These are phyloP conservation scores for Chrysoporthe puriensis DNA, from an alignment of 2,329 filamentous ascomycete species.

Conservation along the genomic window DNA sequence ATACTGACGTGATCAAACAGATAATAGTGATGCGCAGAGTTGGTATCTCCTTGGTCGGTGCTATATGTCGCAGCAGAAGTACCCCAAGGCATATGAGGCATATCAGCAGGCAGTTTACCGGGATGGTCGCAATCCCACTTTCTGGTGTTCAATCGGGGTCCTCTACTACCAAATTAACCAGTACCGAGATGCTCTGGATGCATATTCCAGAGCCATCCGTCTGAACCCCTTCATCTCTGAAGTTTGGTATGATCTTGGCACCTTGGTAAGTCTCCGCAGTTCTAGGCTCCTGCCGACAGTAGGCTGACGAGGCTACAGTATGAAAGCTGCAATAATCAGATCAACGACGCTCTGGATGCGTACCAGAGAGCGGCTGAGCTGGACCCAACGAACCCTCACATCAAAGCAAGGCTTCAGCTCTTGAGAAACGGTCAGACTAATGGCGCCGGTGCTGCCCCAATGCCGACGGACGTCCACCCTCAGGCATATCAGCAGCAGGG, in stretches of 20 bases:
- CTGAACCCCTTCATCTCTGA: conserved; percentile 98
- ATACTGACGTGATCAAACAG: conserved; percentile 51
- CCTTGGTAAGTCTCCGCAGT: conserved; percentile 67
- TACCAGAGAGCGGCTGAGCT: conserved; percentile 94
- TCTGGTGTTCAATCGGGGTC: conserved; percentile 99
- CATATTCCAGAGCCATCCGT: conserved; percentile 94
- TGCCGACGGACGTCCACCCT: conserved; percentile 94
- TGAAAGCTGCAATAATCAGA: conserved; percentile 99
- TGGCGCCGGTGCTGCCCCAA: conserved; percentile 77
- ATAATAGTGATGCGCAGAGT: conserved; percentile 93
- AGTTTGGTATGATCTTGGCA: conserved; percentile 98
- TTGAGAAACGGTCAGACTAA: conserved; percentile 79
- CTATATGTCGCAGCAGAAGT: conserved; percentile 99
- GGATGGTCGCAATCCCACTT: conserved; percentile 95
- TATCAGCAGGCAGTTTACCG: conserved; percentile 99
- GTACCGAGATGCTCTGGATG: conserved; percentile 95
- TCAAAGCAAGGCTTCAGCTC: conserved; percentile 90
- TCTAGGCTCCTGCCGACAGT: conserved; percentile 29
- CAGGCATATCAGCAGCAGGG: conserved; percentile 87
- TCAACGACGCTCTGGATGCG: conserved; percentile 91
- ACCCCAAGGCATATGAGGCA: conserved; percentile 96
- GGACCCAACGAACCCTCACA: conserved; percentile 90
- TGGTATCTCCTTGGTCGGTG: conserved; percentile 98
- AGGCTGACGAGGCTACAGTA: conserved; percentile 60
- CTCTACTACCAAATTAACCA: conserved; percentile 99